Evolutionary conservation across 164 flowering plant genomes (phyloP), one percentile per base, ranked within the genome.

Genomic region (Nymphaea thermarum): DNA sequence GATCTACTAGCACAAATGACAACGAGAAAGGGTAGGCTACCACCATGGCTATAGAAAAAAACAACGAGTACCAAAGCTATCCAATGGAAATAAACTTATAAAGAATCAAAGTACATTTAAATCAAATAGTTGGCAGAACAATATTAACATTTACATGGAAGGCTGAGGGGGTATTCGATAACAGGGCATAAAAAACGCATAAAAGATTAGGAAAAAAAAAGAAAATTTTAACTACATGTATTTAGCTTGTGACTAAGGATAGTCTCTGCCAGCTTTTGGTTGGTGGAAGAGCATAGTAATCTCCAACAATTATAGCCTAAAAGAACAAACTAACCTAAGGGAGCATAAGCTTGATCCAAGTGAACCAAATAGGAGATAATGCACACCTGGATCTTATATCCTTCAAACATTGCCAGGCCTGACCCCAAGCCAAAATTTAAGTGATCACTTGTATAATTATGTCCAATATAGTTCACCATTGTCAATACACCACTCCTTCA

Each of bases 391-490:
- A 94, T 80, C 78, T 86, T 82, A 74, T 81, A 94, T 73, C 97
- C 98, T 79, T 94, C 97, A 69, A 96, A 80, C 75, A 87, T 94
- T 69, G 98, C 97, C 86, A 87, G 86, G 79, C 91, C 97, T 67
- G 96, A 91, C 66, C 97, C 99, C 80, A 94, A 77, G 71, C 97
- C 99, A 81, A 94, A 94, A 77, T 88, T 94, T 71, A 94, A 77
- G n/a, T 96, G 88, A 75, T 94, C 99, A 61, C 97, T 96, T 44
- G 96, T 91, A 75, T 91, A 91, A 65, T 94, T 94, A 97, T 94
- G 83, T 73, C 74, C 67, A 68, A 63, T 44, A 47, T 12, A 47
- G 6, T 47, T 47, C 11, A 2, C 6, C 0, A 47, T 12, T 47
- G 12, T 47, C 55, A 47, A 12, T 4, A 3, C 55, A 47, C 12